phyloP scores from a whole-genome alignment of 169 alveolate genomes.

The Eimeria sp. region DNA sequence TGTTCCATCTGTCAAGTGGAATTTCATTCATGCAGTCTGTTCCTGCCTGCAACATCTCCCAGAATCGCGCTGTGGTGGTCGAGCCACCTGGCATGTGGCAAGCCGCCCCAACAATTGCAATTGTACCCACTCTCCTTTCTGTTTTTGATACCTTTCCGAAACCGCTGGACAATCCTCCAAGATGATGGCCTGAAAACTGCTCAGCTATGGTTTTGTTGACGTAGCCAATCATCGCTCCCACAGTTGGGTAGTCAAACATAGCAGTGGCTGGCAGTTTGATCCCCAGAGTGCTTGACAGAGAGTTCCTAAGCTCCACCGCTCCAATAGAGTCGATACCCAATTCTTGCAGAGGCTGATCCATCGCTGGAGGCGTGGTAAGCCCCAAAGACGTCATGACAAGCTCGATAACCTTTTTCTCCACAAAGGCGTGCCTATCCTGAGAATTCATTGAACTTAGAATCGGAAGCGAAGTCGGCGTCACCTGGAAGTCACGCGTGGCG shows the following conservation, averaged over 20 bases:
- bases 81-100: slow-evolving; percentile 86
- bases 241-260: slow-evolving; percentile 87
- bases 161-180: slow-evolving; percentile 20
- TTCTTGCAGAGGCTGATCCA: slow-evolving; percentile 89
- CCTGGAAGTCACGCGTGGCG: slow-evolving; percentile 65
- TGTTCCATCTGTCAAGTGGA: slow-evolving; percentile 86
- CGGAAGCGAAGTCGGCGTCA: slow-evolving; percentile 44
- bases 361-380: slow-evolving; percentile 74
- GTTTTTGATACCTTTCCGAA: slow-evolving; percentile 21
- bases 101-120: slow-evolving; percentile 85
- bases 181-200: slow-evolving; percentile 66
- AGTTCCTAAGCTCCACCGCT: slow-evolving; percentile 86
- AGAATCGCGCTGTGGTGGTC: slow-evolving; percentile 66
- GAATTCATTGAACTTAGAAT: slow-evolving; percentile 75
- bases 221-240: slow-evolving; percentile 85
- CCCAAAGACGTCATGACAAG: slow-evolving; percentile 77
- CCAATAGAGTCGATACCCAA: slow-evolving; percentile 89
- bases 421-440: slow-evolving; percentile 62
- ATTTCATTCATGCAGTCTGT: slow-evolving; percentile 85
- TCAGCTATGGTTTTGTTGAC: slow-evolving; percentile 81
- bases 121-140: slow-evolving; percentile 66
- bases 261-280: slow-evolving; percentile 88
- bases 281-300: slow-evolving; percentile 84
- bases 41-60: slow-evolving; percentile 77
- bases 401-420: slow-evolving; percentile 69